A percentile compares a stretch with the other conserved stretches of the same genome.
Conservation (phyloP, 1,284 basidiomycete species). For the Ustilago lituana region DNA sequence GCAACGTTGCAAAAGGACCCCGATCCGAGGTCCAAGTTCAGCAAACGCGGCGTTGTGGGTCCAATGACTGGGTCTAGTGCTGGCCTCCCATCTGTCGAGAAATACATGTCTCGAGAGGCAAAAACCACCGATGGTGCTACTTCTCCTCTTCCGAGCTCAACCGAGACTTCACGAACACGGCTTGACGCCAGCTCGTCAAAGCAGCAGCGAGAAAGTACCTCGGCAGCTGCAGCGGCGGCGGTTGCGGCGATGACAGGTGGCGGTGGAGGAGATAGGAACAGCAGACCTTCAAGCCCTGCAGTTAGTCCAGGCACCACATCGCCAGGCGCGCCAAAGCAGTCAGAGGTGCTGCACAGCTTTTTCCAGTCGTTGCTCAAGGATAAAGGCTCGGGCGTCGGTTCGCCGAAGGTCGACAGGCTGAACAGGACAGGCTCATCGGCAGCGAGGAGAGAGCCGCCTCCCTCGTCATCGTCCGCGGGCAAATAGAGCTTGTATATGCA, state of each 20-base stretch:
- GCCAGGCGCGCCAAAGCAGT: slow-evolving; percentile 52
- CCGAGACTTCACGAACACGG: slow-evolving; percentile 4
- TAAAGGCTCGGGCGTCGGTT: slow-evolving; percentile 19
- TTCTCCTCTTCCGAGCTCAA: not conserved
- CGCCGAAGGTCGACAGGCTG: slow-evolving; percentile 27
- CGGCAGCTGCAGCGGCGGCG: slow-evolving; percentile 26
- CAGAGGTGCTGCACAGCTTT: slow-evolving; percentile 62
- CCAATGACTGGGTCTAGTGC: slow-evolving; percentile 49
- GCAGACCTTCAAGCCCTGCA: slow-evolving; percentile 36
- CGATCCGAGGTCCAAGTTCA: slow-evolving; percentile 30
- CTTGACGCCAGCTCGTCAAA: not conserved
- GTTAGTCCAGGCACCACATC: slow-evolving; percentile 14
- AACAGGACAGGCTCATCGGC: not conserved
- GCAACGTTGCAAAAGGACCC: slow-evolving; percentile 45
- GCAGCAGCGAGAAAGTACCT: slow-evolving; percentile 33
- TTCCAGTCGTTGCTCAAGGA: slow-evolving; percentile 58
- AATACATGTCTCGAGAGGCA: slow-evolving; percentile 21
- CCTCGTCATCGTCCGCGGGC: not conserved
- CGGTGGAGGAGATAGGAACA: slow-evolving; percentile 5
- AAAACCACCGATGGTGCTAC: not conserved
- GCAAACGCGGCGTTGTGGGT: slow-evolving; percentile 47
- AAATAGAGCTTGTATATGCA: not conserved
- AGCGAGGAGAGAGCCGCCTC: slow-evolving; percentile 1
- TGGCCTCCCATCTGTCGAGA: slow-evolving; percentile 47
- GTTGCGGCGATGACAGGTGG: slow-evolving; percentile 28